phyloP scores from a whole-genome alignment of 805 yeast species.

The Jamesozyma jinghongensis region DNA sequence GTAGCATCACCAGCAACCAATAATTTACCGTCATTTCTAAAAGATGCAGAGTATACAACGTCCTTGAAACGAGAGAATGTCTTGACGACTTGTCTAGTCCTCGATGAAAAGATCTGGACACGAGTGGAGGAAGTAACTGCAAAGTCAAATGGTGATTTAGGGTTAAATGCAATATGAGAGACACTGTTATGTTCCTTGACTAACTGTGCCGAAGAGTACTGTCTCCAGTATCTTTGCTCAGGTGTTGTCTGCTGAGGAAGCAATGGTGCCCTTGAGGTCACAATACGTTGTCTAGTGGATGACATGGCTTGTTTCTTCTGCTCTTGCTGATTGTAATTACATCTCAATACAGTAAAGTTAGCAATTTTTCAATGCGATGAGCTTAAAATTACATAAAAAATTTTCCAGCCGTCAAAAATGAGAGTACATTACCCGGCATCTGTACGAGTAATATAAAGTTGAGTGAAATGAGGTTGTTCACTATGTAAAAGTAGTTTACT shows the following conservation, averaged over 20 bases:
- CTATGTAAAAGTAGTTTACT: too few relatives aligned
- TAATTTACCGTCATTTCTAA: conserved; percentile 82
- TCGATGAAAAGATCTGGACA: conserved; percentile 87
- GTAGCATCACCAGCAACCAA: conserved; percentile 93
- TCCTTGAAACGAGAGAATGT: conserved; percentile 85
- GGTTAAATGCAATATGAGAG: conserved; percentile 80
- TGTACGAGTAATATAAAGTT: too few relatives aligned
- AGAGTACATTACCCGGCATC: too few relatives aligned
- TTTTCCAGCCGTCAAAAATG: too few relatives aligned
- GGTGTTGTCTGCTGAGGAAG: conserved; percentile 76
- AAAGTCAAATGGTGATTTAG: conserved; percentile 77
- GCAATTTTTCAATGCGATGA: too few relatives aligned
- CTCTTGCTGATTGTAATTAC: too few relatives aligned
- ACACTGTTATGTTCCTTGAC: conserved; percentile 92
- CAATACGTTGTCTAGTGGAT: conserved; percentile 54
- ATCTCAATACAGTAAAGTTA: too few relatives aligned
- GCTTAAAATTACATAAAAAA: too few relatives aligned
- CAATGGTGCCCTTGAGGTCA: conserved; percentile 59
- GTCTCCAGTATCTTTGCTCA: conserved; percentile 91
- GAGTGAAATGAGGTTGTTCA: too few relatives aligned
- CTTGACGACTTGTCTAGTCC: conserved; percentile 82
- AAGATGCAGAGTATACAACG: conserved; percentile 85
- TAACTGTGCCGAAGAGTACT: conserved; percentile 73
- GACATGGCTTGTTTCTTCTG: conserved; percentile 44
- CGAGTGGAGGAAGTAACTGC: conserved; percentile 89